These are phyloP conservation scores for Saccharum hybrid DNA, from an alignment of 202 grass and related monocot genomes.

Conservation along the genomic window DNA sequence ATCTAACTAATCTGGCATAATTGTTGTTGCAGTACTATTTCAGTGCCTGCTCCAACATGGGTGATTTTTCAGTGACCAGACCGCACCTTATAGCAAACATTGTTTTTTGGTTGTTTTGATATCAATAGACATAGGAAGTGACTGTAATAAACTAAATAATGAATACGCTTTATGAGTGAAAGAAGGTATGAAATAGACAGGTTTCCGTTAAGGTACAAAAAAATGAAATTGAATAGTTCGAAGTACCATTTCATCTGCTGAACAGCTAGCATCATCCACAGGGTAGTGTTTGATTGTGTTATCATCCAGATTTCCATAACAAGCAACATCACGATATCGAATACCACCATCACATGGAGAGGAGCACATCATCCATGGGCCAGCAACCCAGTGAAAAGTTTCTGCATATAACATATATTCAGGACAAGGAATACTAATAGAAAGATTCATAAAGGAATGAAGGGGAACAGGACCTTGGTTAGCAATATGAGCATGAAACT, in stretches of 20 bases:
- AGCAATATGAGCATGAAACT: neutral
- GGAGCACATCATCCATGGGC: conserved; percentile 79
- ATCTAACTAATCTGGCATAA: conserved; percentile 3
- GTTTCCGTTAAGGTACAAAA: neutral
- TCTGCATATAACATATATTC: conserved; percentile 51
- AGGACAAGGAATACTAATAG: neutral
- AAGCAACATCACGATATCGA: conserved; percentile 75
- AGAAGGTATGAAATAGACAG: neutral
- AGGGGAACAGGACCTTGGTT: neutral
- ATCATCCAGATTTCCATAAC: conserved; percentile 66
- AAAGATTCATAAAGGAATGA: conserved; percentile 13
- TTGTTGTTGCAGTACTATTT: neutral
- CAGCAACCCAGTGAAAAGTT: conserved; percentile 73
- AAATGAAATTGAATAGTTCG: conserved; percentile 5
- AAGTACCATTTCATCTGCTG: conserved; percentile 64
- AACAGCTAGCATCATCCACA: conserved; percentile 71
- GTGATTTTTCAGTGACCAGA: neutral
- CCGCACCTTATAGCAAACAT: neutral
- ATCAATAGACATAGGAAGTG: neutral
- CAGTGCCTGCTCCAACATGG: neutral
- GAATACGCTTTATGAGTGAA: neutral
- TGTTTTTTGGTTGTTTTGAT: neutral
- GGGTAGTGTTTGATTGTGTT: conserved; percentile 67
- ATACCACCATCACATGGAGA: conserved; percentile 80
- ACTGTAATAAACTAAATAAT: conserved; percentile 1